Base-by-base conservation (phyloP, 495 filamentous ascomycete species). In the Annulohypoxylon maeteangense region DNA sequence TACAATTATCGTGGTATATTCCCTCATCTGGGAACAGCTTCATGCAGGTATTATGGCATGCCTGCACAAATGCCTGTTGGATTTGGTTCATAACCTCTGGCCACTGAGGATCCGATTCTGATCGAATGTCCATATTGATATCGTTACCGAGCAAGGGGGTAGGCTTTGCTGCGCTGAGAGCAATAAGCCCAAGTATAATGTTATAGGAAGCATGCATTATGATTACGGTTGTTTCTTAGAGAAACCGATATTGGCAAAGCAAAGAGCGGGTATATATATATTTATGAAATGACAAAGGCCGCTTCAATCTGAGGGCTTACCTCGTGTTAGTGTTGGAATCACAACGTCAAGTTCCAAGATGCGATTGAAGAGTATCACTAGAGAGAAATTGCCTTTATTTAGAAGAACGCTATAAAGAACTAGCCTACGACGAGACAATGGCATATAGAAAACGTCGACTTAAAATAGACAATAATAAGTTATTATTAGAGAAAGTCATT, bases 21-120 rank as follows among this genome's bases (percentile, higher is more conserved):
- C 68, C 68, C 42, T 65, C 56, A 0, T 66, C 20, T 7, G 68
- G 68, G 44, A 62, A 71, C 32, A 66, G 3, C 23, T 71, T 36
- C 23, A 71, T 22, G 44, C 68, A 71, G 7, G 60, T 59, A 54
- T 71, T 57, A 22, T 71, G 68, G 27, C 68, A 71, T 23, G 56
- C 66, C 38, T 62, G n/a, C 22, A 34, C 57, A 22, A 67, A 56
- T 42, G 56, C 36, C 3, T 61, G 32, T 42, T 67, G 56, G 7
- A 71, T 65, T 22, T 67, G 31, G 4, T 34, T 38, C 31, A 66
- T 18, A 18, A 62, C 44, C 6, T 62, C 54, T 23, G 32, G 10
- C 50, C 50, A 54, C 29, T 25, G 36, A 32, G 34, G 4, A 8
- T 6, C 12, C 0, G 31, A 34, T 1, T 25, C 50, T 20, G 29